These are phyloP conservation scores for Barnettozyma vustinii DNA, from an alignment of 805 yeast species.

Conservation along the genomic window DNA sequence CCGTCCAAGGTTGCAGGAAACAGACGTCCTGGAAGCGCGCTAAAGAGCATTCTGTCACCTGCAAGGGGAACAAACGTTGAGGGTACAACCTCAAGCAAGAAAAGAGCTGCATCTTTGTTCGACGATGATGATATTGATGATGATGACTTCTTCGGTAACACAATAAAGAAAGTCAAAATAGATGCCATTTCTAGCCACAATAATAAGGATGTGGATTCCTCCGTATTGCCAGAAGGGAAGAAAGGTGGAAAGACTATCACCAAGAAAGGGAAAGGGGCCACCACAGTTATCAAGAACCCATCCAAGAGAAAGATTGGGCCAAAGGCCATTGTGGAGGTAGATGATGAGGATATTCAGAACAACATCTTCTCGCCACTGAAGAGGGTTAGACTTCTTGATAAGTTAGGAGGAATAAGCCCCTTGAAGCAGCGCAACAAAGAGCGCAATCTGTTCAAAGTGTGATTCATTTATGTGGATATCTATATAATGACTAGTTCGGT, in stretches of 20 bases:
- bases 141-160: constrained; percentile 21
- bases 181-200: neutral
- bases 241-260: neutral
- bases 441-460: constrained; percentile 22
- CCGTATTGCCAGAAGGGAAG: neutral
- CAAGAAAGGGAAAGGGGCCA: neutral
- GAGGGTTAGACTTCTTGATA: constrained; percentile 22
- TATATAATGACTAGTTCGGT: neutral
- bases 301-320: constrained; percentile 19
- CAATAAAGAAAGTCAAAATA: constrained; percentile 15
- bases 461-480: neutral
- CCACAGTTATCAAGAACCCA: constrained; percentile 11
- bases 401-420: constrained; percentile 23
- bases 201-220: neutral
- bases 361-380: constrained; percentile 18
- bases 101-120: constrained; percentile 17
- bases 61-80: constrained; percentile 4
- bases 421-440: constrained; percentile 24
- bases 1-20: constrained; percentile 18
- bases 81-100: constrained; percentile 8
- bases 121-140: constrained; percentile 27
- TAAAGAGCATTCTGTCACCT: constrained; percentile 22
- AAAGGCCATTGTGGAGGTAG: constrained; percentile 18
- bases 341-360: constrained; percentile 14
- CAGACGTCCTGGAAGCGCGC: constrained; percentile 15